Percentiles rank a stretch among this genome's conserved stretches.
phyloP scores from a whole-genome alignment of 192 early-diverging fungal genomes.

The Coemansia aciculifera region DNA sequence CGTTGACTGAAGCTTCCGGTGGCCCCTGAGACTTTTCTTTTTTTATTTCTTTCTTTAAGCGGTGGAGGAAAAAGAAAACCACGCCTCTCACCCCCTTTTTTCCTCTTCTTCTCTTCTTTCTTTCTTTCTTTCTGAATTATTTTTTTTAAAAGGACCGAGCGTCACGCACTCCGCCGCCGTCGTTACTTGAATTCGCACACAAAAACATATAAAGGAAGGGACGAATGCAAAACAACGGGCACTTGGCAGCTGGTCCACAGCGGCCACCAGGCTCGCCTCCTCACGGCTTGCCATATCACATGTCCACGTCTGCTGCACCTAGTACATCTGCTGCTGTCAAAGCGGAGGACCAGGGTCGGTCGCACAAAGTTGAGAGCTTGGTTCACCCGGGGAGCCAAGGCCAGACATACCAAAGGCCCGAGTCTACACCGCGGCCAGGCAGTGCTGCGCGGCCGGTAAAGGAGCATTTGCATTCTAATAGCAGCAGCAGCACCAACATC shows the following conservation, averaged over 20 bases:
- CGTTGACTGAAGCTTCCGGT: background rate
- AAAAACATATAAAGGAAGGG: background rate
- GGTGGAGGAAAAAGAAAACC: background rate
- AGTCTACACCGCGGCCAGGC: background rate
- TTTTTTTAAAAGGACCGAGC: slow-evolving; percentile 9
- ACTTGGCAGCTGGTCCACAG: slow-evolving; percentile 27
- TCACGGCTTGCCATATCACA: slow-evolving; percentile 15
- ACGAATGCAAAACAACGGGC: slow-evolving; percentile 48
- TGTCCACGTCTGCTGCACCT: background rate
- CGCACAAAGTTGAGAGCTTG: slow-evolving; percentile 14
- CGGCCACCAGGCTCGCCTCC: slow-evolving; percentile 19
- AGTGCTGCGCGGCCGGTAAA: slow-evolving; percentile 9
- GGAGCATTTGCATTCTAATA: slow-evolving; percentile 20
- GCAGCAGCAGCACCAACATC: slow-evolving; percentile 12
- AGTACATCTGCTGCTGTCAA: slow-evolving; percentile 7
- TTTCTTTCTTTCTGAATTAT: slow-evolving; percentile 6
- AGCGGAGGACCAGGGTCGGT: slow-evolving; percentile 22
- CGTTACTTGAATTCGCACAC: background rate
- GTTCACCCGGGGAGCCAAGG: background rate
- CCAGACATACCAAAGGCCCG: background rate
- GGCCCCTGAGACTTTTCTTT: background rate
- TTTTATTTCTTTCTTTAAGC: background rate
- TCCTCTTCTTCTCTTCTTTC: background rate
- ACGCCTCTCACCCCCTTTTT: no score
- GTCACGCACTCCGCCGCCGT: background rate